Percentiles rank a stretch among this genome's conserved stretches.
These are phyloP conservation scores for Hypoxylon sp. DNA, from an alignment of 2,329 filamentous ascomycete genomes.

Conservation along the genomic window DNA sequence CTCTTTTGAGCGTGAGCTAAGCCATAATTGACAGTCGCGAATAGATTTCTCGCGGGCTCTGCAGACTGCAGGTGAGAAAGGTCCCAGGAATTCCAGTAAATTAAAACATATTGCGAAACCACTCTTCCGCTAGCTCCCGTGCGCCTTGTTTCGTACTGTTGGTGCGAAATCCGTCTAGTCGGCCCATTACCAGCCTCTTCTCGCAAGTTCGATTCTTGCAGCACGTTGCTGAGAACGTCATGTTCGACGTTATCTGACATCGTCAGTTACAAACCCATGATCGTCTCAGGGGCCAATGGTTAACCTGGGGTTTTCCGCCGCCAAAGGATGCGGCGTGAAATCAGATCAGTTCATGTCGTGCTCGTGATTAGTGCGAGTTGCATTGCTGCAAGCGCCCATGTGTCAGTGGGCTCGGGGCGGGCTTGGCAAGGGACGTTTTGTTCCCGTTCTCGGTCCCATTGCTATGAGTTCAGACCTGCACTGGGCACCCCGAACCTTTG, in stretches of 20 bases:
- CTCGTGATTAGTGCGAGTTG: constrained; percentile 38
- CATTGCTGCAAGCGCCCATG: constrained; percentile 44
- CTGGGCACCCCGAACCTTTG: constrained; percentile 18
- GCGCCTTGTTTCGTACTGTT: constrained; percentile 10
- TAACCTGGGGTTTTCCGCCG: constrained; percentile 16
- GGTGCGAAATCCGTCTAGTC: constrained; percentile 16
- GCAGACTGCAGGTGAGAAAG: constrained; percentile 29
- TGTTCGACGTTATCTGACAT: constrained; percentile 17
- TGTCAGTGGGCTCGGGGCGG: constrained; percentile 37
- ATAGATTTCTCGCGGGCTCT: constrained; percentile 31
- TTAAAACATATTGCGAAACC: constrained; percentile 39
- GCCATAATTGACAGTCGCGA: constrained; percentile 20
- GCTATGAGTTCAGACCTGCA: constrained; percentile 14
- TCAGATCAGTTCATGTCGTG: constrained; percentile 45
- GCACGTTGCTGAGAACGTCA: constrained; percentile 1
- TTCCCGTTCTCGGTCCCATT: constrained; percentile 13
- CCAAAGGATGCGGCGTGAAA: constrained; percentile 5
- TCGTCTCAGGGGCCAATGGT: constrained; percentile 12
- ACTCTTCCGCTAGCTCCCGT: constrained; percentile 19
- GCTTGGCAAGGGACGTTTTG: constrained; percentile 36
- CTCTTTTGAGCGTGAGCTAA: constrained; percentile 23
- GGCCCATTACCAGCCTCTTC: constrained; percentile 4
- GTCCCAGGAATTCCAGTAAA: constrained; percentile 39
- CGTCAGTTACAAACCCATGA: constrained; percentile 18
- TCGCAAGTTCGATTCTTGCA: background rate